Base-by-base conservation (phyloP, 768 basidiomycete species). In the Cantharellus cinnabarinus region DNA sequence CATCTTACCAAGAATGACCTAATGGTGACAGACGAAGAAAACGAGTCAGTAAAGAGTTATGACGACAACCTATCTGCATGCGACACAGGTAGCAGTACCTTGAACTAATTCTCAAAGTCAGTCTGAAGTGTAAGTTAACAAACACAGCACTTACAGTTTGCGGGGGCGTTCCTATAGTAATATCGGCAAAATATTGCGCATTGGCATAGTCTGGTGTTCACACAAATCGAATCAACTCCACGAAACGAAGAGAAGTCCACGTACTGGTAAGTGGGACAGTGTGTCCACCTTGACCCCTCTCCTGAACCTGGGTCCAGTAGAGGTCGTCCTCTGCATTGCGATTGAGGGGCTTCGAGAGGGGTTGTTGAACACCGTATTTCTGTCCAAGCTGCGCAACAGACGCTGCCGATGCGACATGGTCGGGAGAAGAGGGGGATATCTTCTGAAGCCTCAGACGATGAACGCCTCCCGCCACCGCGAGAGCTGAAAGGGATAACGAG, bases 161-260 rank as follows among this genome's bases (percentile, higher is more conserved):
- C 41, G 89, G 77, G 29, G 94, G 94, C 0, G 74, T 77, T 14
- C 94, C 94, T 58, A 97, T 69, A 1, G 74, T 67, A 61, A 98
- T 94, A 62, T 90, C 85, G 20, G 90, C 78, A 68, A 78, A 99
- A 72, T 99, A 98, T 70, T 99, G 93, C 41, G 95, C 93, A 69
- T 98, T 98, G 82, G 93, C 81, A 73, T 89, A 98, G 75, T 97
- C 93, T 95, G 64, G 10, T 50, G 59, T 15, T 29, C 58, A 50
- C 29, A 58, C 57, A 14, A 15, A 35, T n/a, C 29, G 3, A 41
- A 59, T 58, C 63, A 52, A 53, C 59, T 63, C 44, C 62, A 52
- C 35, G 10, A 41, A 57, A 10, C 14, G 37, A 51, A 40, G 3
- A 64, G 48, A 40, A n/a, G 3, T 39, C 41, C 40, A 75, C 87